phyloP scores from a whole-genome alignment of 2,329 filamentous ascomycete genomes.

The Alternaria atra region DNA sequence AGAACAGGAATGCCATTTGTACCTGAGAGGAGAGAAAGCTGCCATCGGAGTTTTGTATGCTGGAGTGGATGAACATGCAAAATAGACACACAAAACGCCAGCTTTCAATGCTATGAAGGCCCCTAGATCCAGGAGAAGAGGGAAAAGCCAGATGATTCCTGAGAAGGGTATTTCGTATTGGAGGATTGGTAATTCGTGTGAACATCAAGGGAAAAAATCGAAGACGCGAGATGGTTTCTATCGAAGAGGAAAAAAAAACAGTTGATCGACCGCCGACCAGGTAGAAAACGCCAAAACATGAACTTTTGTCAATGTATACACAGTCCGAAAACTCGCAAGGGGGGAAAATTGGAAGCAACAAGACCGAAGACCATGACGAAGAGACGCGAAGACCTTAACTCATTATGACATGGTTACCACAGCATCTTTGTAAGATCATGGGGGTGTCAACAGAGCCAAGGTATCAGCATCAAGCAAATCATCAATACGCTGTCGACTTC shows the following conservation, averaged over 20 bases:
- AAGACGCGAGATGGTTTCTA: conserved; percentile 26
- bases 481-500: conserved; percentile 65
- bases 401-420: background rate
- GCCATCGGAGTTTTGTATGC: conserved; percentile 15
- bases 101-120: conserved; percentile 36
- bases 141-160: conserved; percentile 20
- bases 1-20: conserved; percentile 42
- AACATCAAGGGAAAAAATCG: conserved; percentile 30
- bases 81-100: conserved; percentile 40
- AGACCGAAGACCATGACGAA: conserved; percentile 15
- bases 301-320: conserved; percentile 44
- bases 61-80: conserved; percentile 30
- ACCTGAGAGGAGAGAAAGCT: conserved; percentile 27
- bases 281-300: conserved; percentile 42
- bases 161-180: conserved; percentile 38
- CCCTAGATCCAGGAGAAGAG: conserved; percentile 26
- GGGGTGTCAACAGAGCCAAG: conserved; percentile 60
- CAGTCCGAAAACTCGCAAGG: conserved; percentile 25
- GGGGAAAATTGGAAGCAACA: conserved; percentile 33
- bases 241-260: conserved; percentile 21
- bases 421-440: conserved; percentile 21
- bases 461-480: conserved; percentile 62
- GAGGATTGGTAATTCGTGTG: conserved; percentile 31
- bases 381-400: background rate
- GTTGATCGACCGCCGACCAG: conserved; percentile 32